phyloP scores from a whole-genome alignment of 208 protist species.

The Leishmania gerbilli region DNA sequence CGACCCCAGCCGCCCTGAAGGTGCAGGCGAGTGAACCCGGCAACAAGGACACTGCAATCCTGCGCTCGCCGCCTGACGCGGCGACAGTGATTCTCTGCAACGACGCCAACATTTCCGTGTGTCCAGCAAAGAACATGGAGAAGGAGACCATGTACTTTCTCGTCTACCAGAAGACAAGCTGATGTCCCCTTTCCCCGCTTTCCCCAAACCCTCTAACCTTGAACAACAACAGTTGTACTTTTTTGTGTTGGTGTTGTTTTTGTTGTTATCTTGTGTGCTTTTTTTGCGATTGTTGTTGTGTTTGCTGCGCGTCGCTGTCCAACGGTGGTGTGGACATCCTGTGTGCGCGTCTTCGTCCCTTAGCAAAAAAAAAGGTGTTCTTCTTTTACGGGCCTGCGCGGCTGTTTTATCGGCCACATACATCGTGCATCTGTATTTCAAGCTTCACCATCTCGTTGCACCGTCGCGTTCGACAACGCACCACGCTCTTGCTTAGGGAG shows the following conservation, averaged over 20 bases:
- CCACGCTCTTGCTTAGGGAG: neutral
- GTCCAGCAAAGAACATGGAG: slow-evolving; percentile 28
- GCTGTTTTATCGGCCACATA: neutral
- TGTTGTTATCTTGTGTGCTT: neutral
- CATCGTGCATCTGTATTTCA: neutral
- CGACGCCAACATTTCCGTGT: slow-evolving; percentile 52
- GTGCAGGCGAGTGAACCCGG: slow-evolving; percentile 9
- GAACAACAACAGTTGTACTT: neutral
- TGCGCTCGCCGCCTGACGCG: slow-evolving; percentile 10
- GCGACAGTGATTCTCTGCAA: slow-evolving; percentile 67
- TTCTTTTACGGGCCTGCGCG: neutral
- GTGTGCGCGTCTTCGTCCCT: neutral
- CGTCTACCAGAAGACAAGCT: slow-evolving; percentile 60
- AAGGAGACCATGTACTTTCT: slow-evolving; percentile 81
- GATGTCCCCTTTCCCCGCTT: neutral
- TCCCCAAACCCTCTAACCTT: neutral
- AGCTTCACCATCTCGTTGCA: neutral
- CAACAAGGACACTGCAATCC: slow-evolving; percentile 8
- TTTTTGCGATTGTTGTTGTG: neutral
- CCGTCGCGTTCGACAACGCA: neutral
- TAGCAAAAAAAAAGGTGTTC: slow-evolving; percentile 6
- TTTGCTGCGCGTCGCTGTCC: neutral
- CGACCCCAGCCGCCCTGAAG: slow-evolving; percentile 31
- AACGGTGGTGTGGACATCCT: too few species aligned
- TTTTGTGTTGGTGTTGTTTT: neutral